Evolutionary conservation across 805 yeast genomes (phyloP), one percentile per base, ranked within the genome.

Genomic region (Hanseniaspora mollemarum): DNA sequence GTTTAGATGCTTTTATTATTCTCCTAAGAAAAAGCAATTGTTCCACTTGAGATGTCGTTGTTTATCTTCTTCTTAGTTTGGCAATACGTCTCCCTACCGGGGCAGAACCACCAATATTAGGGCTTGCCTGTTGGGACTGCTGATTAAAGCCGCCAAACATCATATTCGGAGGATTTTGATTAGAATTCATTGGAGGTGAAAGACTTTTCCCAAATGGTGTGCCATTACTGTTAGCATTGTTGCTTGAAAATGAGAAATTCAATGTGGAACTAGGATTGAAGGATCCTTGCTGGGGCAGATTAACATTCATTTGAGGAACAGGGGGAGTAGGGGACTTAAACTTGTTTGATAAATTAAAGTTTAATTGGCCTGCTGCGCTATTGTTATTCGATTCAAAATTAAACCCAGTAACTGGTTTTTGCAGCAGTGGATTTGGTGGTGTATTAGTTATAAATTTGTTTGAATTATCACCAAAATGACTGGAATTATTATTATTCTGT

Each of bases 261-360:
- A 54, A 25, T 5, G 24, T 35, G 2, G 46, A 25, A 12, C 15
- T 22, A 10, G 57, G 57, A 6, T 57, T 55, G 26, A 57, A 42
- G 13, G 33, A 16, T 4, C 26, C n/a, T 36, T 37, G 43, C 33
- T 45, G 49, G 1, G 54, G 33, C n/a, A 35, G 40, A 16, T 53
- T 53, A 46, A 49, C 21, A 7, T 24, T 24, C 39, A 35, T 35
- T 35, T n/a, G 39, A 35, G 24, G 24, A 7, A 35, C 54, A n/a
- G 51, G 37, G 22, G 54, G 57, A 2, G 58, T 22, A 16, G 56
- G 55, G 5, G 58, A 51, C 28, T 32, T 42, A 21, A 43, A 49
- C 28, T 48, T 48, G 41, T 21, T 31, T n/a, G 37, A 32, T 15
- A 48, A 28, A 37, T 48, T 49, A 33, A 49, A 42, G 15, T 42